phyloP scores from a whole-genome alignment of 78 protist genomes.

The Planoprotostelium fungivorum region DNA sequence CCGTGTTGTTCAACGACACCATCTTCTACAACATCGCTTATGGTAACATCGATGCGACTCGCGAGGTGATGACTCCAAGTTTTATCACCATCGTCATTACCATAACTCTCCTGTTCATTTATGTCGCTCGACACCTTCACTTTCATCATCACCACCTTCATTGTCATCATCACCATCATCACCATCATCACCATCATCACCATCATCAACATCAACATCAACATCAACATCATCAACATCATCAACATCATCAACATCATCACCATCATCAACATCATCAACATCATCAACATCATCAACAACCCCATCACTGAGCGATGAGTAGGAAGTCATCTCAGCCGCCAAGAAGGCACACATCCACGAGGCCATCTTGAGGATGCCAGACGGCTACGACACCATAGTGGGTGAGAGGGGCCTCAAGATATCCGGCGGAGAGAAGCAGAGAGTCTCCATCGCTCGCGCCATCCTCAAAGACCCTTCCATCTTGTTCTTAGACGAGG shows the following conservation, averaged over 20 bases:
- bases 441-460: slow-evolving; percentile 81
- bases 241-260: not conserved
- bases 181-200: not conserved
- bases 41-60: slow-evolving; percentile 51
- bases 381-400: slow-evolving; percentile 65
- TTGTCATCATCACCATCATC: not conserved
- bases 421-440: slow-evolving; percentile 82
- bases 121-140: slow-evolving; percentile 19
- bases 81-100: not conserved
- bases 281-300: not conserved
- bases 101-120: slow-evolving; percentile 19
- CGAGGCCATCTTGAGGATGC: slow-evolving; percentile 59
- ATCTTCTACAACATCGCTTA: slow-evolving; percentile 77
- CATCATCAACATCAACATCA: not conserved
- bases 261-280: not conserved
- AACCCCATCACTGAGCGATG: not conserved
- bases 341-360: slow-evolving; percentile 73
- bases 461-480: slow-evolving; percentile 51
- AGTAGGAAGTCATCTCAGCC: slow-evolving; percentile 52
- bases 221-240: not conserved
- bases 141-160: slow-evolving; percentile 11
- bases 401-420: slow-evolving; percentile 83
- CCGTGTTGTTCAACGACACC: slow-evolving; percentile 87
- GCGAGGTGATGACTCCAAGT: slow-evolving; percentile 5
- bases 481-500: slow-evolving; percentile 14